Evolutionary conservation across 768 basidiomycete genomes (phyloP).

Genomic region (Termitomyces sp.): DNA sequence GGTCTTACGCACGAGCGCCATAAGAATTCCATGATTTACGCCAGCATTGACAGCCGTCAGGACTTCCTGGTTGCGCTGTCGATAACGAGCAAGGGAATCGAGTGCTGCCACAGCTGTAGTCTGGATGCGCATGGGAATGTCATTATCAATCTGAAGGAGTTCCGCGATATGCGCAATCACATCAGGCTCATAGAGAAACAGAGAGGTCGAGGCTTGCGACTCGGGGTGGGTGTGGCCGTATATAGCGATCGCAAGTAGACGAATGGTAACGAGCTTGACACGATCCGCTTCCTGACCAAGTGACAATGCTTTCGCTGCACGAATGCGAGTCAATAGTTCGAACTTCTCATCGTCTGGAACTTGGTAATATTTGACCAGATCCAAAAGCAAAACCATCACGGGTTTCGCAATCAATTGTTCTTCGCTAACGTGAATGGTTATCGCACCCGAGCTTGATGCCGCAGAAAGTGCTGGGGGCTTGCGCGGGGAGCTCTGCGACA

Average conservation of each 20-base stretch:
- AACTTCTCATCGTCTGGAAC: slow-evolving; percentile 84
- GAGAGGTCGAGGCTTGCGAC: slow-evolving; percentile 67
- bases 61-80: slow-evolving; percentile 81
- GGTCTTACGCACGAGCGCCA: slow-evolving; percentile 84
- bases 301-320: slow-evolving; percentile 69
- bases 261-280: slow-evolving; percentile 75
- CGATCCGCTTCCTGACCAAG: slow-evolving; percentile 58
- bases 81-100: slow-evolving; percentile 86
- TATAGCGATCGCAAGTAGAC: slow-evolving; percentile 86
- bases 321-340: slow-evolving; percentile 83
- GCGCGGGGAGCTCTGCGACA: slow-evolving; percentile 43
- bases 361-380: slow-evolving; percentile 64
- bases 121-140: slow-evolving; percentile 70
- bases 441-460: slow-evolving; percentile 43
- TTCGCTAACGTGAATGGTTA: slow-evolving; percentile 61
- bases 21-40: slow-evolving; percentile 92
- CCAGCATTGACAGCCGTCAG: slow-evolving; percentile 89
- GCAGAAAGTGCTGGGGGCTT: slow-evolving; percentile 35
- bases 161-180: slow-evolving; percentile 86
- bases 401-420: slow-evolving; percentile 56
- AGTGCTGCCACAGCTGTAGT: slow-evolving; percentile 86
- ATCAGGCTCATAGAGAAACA: slow-evolving; percentile 96
- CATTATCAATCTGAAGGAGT: slow-evolving; percentile 76
- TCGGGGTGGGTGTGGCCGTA: slow-evolving; percentile 88
- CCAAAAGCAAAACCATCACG: slow-evolving; percentile 75